Conservation (phyloP, 495 filamentous ascomycete genomes). For the Penicillium fimorum region DNA sequence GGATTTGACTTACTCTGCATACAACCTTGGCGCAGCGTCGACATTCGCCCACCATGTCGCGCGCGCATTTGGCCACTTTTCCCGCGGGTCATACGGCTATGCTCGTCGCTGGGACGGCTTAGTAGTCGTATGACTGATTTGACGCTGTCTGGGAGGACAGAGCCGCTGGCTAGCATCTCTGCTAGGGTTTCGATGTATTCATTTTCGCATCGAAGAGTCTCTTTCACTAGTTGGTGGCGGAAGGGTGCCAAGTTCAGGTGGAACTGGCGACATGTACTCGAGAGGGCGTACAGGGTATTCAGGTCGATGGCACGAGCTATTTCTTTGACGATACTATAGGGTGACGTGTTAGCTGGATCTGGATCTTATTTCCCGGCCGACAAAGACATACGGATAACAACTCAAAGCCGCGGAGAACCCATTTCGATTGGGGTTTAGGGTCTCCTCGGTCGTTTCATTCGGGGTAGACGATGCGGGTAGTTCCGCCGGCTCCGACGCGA, state of each 20-base stretch:
- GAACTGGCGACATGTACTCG: constrained; percentile 76
- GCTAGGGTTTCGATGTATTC: constrained; percentile 52
- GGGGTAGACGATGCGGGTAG: constrained; percentile 13
- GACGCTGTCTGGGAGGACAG: constrained; percentile 36
- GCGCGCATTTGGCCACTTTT: constrained; percentile 74
- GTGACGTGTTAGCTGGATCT: constrained; percentile 14
- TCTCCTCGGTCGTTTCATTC: background rate
- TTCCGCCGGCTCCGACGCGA: constrained; percentile 11
- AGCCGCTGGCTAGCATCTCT: constrained; percentile 36
- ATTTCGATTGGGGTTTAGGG: constrained; percentile 60
- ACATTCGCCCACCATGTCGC: constrained; percentile 82
- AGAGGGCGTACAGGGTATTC: constrained; percentile 78
- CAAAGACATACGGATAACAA: constrained; percentile 77
- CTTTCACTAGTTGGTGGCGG: constrained; percentile 64
- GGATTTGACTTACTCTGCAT: constrained; percentile 62
- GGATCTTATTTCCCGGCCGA: background rate
- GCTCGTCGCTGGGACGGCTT: constrained; percentile 30
- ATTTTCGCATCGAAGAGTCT: constrained; percentile 75
- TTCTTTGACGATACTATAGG: constrained; percentile 62
- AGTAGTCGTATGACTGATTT: constrained; percentile 38
- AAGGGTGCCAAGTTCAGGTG: constrained; percentile 73
- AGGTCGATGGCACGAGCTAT: constrained; percentile 76
- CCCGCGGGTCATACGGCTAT: constrained; percentile 53
- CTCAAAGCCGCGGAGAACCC: constrained; percentile 74
- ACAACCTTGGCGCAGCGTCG: constrained; percentile 71